phyloP scores from a whole-genome alignment of 129 eudicot genomes.

The Sambucus nigra region DNA sequence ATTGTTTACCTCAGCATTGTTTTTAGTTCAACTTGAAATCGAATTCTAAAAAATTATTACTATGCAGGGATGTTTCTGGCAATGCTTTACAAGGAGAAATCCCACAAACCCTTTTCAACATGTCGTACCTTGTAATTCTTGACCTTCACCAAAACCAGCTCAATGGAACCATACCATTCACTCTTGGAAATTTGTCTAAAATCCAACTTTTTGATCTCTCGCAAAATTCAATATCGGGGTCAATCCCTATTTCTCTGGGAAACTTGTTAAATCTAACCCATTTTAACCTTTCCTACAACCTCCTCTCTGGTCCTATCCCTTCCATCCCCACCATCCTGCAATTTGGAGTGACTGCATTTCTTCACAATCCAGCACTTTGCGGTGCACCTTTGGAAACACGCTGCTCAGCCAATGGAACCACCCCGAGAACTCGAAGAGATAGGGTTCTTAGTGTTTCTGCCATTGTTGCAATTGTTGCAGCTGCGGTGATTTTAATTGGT shows the following conservation, averaged over 20 bases:
- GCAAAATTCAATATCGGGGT: constrained; percentile 55
- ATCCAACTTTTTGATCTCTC: constrained; percentile 66
- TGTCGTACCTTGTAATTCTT: constrained; percentile 68
- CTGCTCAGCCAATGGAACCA: constrained; percentile 28
- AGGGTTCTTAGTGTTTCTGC: constrained; percentile 53
- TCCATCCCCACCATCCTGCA: constrained; percentile 26
- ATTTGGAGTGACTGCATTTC: constrained; percentile 57
- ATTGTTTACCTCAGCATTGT: constrained; percentile 9
- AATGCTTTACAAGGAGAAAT: constrained; percentile 62
- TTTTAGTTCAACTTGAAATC: constrained; percentile 7
- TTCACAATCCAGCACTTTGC: constrained; percentile 60
- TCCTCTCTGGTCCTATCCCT: constrained; percentile 62
- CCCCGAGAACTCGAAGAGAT: constrained; percentile 31
- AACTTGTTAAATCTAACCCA: constrained; percentile 42
- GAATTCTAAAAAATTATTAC: constrained; percentile 7
- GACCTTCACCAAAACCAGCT: constrained; percentile 72
- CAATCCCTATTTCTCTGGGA: constrained; percentile 48
- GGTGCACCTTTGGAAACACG: constrained; percentile 51
- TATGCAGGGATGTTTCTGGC: constrained; percentile 81
- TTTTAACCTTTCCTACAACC: constrained; percentile 75
- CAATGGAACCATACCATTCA: constrained; percentile 58
- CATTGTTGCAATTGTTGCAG: constrained; percentile 87
- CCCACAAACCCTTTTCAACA: constrained; percentile 69
- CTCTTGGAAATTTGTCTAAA: constrained; percentile 57
- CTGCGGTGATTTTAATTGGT: constrained; percentile 66